Base-by-base conservation (phyloP, 78 protist genomes). In the Speleostelium caveatum region DNA sequence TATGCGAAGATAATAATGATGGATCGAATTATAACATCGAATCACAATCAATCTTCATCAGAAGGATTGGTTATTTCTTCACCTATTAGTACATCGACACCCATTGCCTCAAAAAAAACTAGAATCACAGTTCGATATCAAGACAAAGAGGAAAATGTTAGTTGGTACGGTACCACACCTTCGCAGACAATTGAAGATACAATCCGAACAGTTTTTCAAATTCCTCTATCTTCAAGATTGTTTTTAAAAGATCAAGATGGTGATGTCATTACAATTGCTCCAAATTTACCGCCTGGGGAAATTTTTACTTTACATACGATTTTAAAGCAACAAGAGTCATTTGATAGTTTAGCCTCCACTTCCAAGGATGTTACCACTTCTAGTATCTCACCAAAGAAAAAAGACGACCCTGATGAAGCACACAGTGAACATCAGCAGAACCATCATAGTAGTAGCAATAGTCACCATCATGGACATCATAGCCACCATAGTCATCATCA, bases 121-220 rank as follows among this genome's bases (percentile, higher is more conserved):
- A 67, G 79, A 60, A 51, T 83, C 17, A 36, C 75, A 22, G 55
- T 83, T 6, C 59, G 33, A 24, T 83, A 41, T 53, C 62, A 83
- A 38, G 36, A 73, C 0, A 30, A 22, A 32, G 91, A 83, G 42
- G 63, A 83, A 22, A 33, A 32, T 42, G 74, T 83, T 22, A 42
- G 91, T 41, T 83, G 91, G 91, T 83, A 83, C 53, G 86, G 91
- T 3, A 39, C 58, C 0, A 33, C 91, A 36, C 71, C 91, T 38
- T 58, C 91, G 17, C 69, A 67, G 39, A 83, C 91, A 17, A 83
- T 83, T 16, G 91, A 83, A 32, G 79, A 83, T 21, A 79, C 91
- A 16, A 83, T 83, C 22, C 59, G 66, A 24, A 83, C 79, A 2
- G 91, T 69, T 26, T 83, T 83, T 14, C 72, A 83, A 45, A 33